A percentile compares a stretch with the other conserved stretches of the same genome.
These are phyloP conservation scores for Neurospora sp. DNA, from an alignment of 2,329 filamentous ascomycete species.

Conservation along the genomic window DNA sequence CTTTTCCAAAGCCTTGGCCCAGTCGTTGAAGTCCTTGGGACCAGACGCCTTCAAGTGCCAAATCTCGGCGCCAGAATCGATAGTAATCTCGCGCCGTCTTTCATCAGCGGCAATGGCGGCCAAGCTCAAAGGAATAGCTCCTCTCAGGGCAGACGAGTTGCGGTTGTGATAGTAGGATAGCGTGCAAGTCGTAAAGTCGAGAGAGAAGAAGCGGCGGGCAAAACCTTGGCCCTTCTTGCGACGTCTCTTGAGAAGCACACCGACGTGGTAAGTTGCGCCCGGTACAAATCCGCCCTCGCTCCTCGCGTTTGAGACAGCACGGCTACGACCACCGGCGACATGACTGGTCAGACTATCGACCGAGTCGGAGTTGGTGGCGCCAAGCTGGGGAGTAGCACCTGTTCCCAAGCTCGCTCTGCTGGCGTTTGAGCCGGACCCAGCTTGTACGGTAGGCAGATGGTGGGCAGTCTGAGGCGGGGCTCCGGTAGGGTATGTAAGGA, in stretches of 20 bases:
- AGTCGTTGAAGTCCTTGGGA: constrained; percentile 75
- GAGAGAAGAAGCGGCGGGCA: constrained; percentile 86
- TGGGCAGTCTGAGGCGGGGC: constrained; percentile 65
- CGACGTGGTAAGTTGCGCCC: constrained; percentile 61
- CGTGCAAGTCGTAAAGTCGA: constrained; percentile 90
- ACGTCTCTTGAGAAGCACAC: constrained; percentile 77
- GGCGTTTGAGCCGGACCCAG: constrained; percentile 24
- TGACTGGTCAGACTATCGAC: constrained; percentile 53
- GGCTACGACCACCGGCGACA: constrained; percentile 24
- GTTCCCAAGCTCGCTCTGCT: constrained; percentile 44
- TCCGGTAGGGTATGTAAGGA: constrained; percentile 85
- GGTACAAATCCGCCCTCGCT: constrained; percentile 33
- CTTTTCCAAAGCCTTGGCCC: constrained; percentile 76
- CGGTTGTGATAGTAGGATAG: constrained; percentile 94
- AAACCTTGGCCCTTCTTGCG: constrained; percentile 92
- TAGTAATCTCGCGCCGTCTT: constrained; percentile 80
- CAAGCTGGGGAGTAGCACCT: constrained; percentile 32
- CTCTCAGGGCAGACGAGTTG: constrained; percentile 83
- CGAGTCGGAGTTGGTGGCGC: constrained; percentile 40
- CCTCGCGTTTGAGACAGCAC: constrained; percentile 41
- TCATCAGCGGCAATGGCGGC: constrained; percentile 88
- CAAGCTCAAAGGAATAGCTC: constrained; percentile 83
- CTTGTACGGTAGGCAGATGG: constrained; percentile 53
- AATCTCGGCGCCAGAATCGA: constrained; percentile 92
- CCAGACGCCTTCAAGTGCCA: constrained; percentile 88